Evolutionary conservation across 805 yeast genomes (phyloP).

Genomic region (Candida multigemmis): DNA sequence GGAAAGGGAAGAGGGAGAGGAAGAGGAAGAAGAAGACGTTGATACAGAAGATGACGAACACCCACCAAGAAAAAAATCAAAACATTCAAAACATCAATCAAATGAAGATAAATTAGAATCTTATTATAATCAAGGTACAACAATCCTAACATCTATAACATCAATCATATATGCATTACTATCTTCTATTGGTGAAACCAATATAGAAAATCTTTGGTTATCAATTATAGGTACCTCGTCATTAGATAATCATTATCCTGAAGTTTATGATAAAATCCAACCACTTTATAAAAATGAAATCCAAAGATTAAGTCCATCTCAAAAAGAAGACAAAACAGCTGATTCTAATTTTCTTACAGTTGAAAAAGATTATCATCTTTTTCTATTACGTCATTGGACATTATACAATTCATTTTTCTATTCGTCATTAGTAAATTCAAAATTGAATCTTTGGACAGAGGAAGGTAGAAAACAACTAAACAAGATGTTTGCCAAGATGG

Average conservation of each 20-base stretch:
- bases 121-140: constrained; percentile 81
- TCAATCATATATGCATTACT: constrained; percentile 74
- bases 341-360: constrained; percentile 43
- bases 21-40: constrained; percentile 18
- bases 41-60: constrained; percentile 21
- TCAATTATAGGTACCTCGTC: constrained; percentile 85
- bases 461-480: constrained; percentile 82
- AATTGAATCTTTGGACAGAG: constrained; percentile 81
- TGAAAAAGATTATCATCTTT: constrained; percentile 80
- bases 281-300: constrained; percentile 82
- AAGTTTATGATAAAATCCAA: constrained; percentile 59
- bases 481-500: constrained; percentile 94
- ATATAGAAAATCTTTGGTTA: constrained; percentile 66
- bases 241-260: constrained; percentile 62
- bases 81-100: constrained; percentile 28
- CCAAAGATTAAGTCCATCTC: constrained; percentile 47
- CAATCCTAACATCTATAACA: constrained; percentile 64
- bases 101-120: constrained; percentile 52
- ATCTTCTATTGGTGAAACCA: constrained; percentile 77
- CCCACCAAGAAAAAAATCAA: constrained; percentile 24
- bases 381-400: constrained; percentile 86
- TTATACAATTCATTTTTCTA: constrained; percentile 84
- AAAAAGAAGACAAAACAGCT: constrained; percentile 22
- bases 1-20: constrained; percentile 23
- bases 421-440: constrained; percentile 86